Evolutionary conservation across 148 eudicot species (phyloP).

Genomic region (Drosera capensis): DNA sequence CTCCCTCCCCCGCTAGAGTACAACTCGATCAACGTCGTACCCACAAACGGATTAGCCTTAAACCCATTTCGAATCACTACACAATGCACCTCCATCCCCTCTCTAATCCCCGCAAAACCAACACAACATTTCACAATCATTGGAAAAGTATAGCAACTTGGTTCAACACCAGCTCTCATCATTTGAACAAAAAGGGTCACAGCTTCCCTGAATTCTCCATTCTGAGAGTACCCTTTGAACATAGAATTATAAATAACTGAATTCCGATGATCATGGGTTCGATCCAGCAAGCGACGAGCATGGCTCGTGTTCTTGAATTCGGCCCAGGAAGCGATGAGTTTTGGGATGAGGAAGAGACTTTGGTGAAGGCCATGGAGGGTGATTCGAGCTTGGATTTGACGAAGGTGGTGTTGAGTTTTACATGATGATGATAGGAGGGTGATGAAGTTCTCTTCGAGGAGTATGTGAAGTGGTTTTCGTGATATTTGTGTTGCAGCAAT

Average conservation of each 20-base stretch:
- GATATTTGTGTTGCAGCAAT: slow-evolving; percentile 1
- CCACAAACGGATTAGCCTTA: slow-evolving; percentile 38
- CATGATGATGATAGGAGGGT: slow-evolving; percentile 49
- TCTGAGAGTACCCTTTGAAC: slow-evolving; percentile 48
- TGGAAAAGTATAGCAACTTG: slow-evolving; percentile 48
- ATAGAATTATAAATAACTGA: slow-evolving; percentile 36
- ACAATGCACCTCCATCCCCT: slow-evolving; percentile 47
- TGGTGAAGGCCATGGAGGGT: slow-evolving; percentile 22
- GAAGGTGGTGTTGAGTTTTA: slow-evolving; percentile 27
- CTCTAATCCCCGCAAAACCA: slow-evolving; percentile 22
- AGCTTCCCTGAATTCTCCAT: slow-evolving; percentile 20
- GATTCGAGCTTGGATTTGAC: slow-evolving; percentile 43
- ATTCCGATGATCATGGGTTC: slow-evolving; percentile 29
- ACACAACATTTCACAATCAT: slow-evolving; percentile 57
- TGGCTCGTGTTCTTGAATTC: slow-evolving; percentile 17
- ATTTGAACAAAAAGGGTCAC: slow-evolving; percentile 31
- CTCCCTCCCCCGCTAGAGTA: slow-evolving; percentile 24
- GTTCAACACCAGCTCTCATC: slow-evolving; percentile 30
- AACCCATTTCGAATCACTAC: slow-evolving; percentile 40
- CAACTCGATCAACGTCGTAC: slow-evolving; percentile 61
- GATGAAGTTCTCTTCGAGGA: slow-evolving; percentile 36
- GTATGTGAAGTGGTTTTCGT: slow-evolving; percentile 18
- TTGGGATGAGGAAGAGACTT: slow-evolving; percentile 26
- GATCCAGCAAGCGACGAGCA: slow-evolving; percentile 48
- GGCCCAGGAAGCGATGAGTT: slow-evolving; percentile 19